These are phyloP conservation scores for Malassezia vespertilionis DNA, from an alignment of 1,284 basidiomycete species.

Conservation along the genomic window DNA sequence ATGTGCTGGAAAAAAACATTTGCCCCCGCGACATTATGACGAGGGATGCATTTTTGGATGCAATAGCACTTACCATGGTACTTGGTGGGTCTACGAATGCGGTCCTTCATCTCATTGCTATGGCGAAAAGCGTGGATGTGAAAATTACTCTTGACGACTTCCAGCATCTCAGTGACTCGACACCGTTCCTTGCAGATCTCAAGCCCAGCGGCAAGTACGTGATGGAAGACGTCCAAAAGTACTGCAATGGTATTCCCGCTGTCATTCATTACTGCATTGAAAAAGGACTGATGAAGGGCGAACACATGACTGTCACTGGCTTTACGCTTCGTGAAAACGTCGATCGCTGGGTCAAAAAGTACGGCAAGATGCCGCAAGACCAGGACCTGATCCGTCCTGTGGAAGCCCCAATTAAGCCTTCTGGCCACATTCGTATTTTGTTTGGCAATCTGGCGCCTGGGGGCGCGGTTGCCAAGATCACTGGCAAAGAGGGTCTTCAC, in stretches of 20 bases:
- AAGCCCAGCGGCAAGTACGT: conserved; percentile 47
- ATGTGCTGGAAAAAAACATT: conserved; percentile 44
- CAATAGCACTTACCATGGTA: conserved; percentile 45
- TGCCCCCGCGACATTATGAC: conserved; percentile 46
- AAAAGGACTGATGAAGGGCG: conserved; percentile 49
- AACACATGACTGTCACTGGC: conserved; percentile 45
- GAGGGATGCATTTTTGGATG: conserved; percentile 37
- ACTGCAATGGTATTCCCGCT: conserved; percentile 42
- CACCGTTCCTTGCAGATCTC: conserved; percentile 45
- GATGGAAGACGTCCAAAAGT: conserved; percentile 45
- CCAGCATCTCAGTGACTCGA: conserved; percentile 39
- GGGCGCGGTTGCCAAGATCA: conserved; percentile 46
- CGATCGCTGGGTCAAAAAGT: conserved; percentile 58
- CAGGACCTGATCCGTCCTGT: conserved; percentile 42
- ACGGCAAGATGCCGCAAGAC: conserved; percentile 31
- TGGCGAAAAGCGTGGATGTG: conserved; percentile 42
- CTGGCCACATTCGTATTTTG: conserved; percentile 44
- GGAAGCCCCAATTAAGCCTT: conserved; percentile 38
- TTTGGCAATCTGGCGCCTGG: conserved; percentile 45
- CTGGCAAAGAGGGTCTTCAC: conserved; percentile 43
- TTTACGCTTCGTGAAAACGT: conserved; percentile 41
- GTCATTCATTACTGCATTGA: conserved; percentile 51
- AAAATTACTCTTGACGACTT: conserved; percentile 42
- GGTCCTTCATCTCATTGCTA: conserved; percentile 44
- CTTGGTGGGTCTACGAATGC: conserved; percentile 44